Base-by-base conservation (phyloP, 495 filamentous ascomycete genomes). In the Hypoxylon rickii region DNA sequence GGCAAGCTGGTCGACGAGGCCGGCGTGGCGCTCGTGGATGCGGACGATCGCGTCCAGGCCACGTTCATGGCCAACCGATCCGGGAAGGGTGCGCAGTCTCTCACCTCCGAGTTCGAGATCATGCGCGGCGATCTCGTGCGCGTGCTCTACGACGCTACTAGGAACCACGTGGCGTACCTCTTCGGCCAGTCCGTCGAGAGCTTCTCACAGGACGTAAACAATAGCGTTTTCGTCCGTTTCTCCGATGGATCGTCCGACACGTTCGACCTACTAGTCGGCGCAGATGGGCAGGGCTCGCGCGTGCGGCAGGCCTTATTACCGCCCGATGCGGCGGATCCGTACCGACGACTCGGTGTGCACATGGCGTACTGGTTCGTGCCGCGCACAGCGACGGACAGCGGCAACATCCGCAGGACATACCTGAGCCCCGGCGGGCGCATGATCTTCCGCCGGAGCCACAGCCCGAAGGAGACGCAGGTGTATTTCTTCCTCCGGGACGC, bases 71-170 rank as follows among this genome's bases (percentile, higher is more conserved):
- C 75, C n/a, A 71, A 65, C 29, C 61, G 60, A 26, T 70, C 72
- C 8, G 77, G 74, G 19, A 58, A 69, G 44, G 70, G 74, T 18
- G 57, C 56, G 32, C 78, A 83, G 66, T 66, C 62, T 29, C 65
- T 80, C 1, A 71, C 76, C 6, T 78, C 76, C 4, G 82, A 85
- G 62, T 84, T 69, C 47, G 83, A 85, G 65, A 79, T 86, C 32
- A 72, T 83, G 55, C 64, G 83, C 3, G 81, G 79, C 1, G 75
- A 83, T 47, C 47, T 86, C 19, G 72, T 70, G 7, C 31, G 66
- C 13, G 73, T 85, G 16, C 48, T 83, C 2, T 75, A 76, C 50
- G 70, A 78, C 17, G 48, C 69, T 21, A 79, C 74, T 7, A 74
- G 77, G 45, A 55, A 71, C 15, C 68, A 68, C 11, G 68, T 81